Evolutionary conservation across 2,329 filamentous ascomycete genomes (phyloP).

Genomic region (Verticillium zaregamsianum): DNA sequence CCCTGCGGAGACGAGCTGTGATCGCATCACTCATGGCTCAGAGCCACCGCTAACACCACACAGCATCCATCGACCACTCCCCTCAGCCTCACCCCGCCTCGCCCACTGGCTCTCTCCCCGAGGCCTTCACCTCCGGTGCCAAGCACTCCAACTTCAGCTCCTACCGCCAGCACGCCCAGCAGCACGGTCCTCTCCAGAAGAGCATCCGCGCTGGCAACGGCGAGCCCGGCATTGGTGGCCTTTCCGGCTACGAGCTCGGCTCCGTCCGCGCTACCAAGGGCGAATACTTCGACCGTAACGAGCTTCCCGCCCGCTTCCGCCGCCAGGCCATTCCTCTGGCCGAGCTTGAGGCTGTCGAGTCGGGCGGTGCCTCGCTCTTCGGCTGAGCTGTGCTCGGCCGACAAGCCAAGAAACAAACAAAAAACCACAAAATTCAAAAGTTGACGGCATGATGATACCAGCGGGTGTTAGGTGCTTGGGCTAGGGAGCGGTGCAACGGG

Average conservation of each 20-base stretch:
- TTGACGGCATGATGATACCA: background rate
- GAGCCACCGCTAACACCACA: slow-evolving; percentile 14
- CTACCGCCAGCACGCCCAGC: slow-evolving; percentile 74
- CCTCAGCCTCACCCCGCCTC: slow-evolving; percentile 71
- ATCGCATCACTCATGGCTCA: background rate
- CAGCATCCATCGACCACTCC: slow-evolving; percentile 69
- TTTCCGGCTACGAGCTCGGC: slow-evolving; percentile 67
- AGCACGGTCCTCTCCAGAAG: slow-evolving; percentile 70
- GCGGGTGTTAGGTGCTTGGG: background rate
- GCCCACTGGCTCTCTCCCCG: slow-evolving; percentile 59
- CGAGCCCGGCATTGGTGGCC: slow-evolving; percentile 49
- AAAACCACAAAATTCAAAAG: slow-evolving; percentile 6
- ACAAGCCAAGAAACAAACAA: slow-evolving; percentile 7
- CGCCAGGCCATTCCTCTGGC: slow-evolving; percentile 67
- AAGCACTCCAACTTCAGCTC: slow-evolving; percentile 63
- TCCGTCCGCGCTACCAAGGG: slow-evolving; percentile 67
- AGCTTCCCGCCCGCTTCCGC: slow-evolving; percentile 82
- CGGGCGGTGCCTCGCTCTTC: slow-evolving; percentile 69
- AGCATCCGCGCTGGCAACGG: slow-evolving; percentile 34
- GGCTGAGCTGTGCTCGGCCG: slow-evolving; percentile 27
- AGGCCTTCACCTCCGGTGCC: slow-evolving; percentile 38
- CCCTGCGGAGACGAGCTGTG: background rate
- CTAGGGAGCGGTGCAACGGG: background rate
- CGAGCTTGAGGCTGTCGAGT: slow-evolving; percentile 96
- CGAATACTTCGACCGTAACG: slow-evolving; percentile 80